These are phyloP conservation scores for Candida sanyaensis DNA, from an alignment of 1,139 yeast genomes.

Conservation along the genomic window DNA sequence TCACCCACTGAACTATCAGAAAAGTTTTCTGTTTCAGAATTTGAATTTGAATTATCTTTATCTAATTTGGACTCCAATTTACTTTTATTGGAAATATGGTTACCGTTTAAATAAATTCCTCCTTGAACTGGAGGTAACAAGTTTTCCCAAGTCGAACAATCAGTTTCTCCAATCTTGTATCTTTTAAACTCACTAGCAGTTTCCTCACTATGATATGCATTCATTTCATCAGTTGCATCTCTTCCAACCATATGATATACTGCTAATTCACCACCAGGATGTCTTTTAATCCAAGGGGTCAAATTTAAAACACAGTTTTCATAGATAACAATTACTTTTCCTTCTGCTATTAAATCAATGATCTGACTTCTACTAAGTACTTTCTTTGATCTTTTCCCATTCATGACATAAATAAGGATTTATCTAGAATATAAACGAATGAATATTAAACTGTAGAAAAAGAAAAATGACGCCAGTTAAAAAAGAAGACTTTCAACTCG, in stretches of 20 bases:
- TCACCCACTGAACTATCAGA: conserved; percentile 15
- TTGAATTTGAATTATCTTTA: conserved; percentile 8
- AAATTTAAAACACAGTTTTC: conserved; percentile 61
- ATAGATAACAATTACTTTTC: conserved; percentile 71
- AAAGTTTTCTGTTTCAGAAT: conserved; percentile 18
- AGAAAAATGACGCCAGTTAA: neutral
- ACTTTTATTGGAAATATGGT: neutral
- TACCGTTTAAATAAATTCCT: conserved; percentile 44
- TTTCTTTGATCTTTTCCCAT: conserved; percentile 2
- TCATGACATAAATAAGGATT: neutral
- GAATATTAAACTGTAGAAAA: neutral
- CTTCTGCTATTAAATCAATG: conserved; percentile 57
- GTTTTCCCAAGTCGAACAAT: conserved; percentile 64
- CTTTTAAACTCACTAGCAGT: conserved; percentile 50
- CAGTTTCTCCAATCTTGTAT: conserved; percentile 66
- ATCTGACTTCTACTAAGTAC: conserved; percentile 24
- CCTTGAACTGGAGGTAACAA: conserved; percentile 90
- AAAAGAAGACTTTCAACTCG: neutral
- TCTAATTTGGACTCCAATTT: conserved; percentile 22
- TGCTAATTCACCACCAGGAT: conserved; percentile 91
- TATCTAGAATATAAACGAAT: neutral
- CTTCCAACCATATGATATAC: conserved; percentile 83
- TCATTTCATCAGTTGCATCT: conserved; percentile 90
- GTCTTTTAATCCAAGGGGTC: conserved; percentile 68
- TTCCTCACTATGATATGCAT: conserved; percentile 71